These are phyloP conservation scores for Torulaspora quercuum DNA, from an alignment of 805 yeast species.

Conservation along the genomic window DNA sequence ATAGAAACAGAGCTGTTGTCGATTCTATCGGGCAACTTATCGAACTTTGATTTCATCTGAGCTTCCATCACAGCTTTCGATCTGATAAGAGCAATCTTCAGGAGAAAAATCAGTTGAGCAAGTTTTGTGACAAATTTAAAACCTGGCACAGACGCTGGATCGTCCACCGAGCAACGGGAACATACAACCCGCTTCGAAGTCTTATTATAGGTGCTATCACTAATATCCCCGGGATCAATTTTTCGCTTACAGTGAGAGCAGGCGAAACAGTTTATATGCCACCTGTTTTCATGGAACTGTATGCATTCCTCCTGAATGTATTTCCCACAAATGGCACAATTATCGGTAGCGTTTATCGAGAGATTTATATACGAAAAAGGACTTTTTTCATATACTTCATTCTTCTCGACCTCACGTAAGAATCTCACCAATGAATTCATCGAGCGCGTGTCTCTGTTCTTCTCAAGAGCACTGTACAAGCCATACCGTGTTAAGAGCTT, in stretches of 20 bases:
- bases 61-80: conserved; percentile 58
- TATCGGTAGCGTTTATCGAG: conserved; percentile 64
- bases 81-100: conserved; percentile 80
- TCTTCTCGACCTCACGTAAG: conserved; percentile 50
- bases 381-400: conserved; percentile 38
- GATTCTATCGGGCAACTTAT: conserved; percentile 10
- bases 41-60: conserved; percentile 25
- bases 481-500: conserved; percentile 82
- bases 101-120: conserved; percentile 67
- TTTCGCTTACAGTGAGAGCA: conserved; percentile 57
- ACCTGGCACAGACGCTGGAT: conserved; percentile 49
- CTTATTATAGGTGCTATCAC: conserved; percentile 47
- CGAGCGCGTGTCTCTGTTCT: conserved; percentile 55
- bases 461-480: conserved; percentile 67
- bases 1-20: conserved; percentile 24
- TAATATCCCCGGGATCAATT: conserved; percentile 40
- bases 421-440: conserved; percentile 62
- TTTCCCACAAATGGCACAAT: conserved; percentile 65
- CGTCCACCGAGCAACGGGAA: conserved; percentile 55
- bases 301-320: conserved; percentile 85
- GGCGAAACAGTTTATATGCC: conserved; percentile 76
- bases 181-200: conserved; percentile 47
- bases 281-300: conserved; percentile 56
- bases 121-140: conserved; percentile 64
- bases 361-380: conserved; percentile 45